Base-by-base conservation (phyloP, 495 filamentous ascomycete species). In the Xylaria scruposa region DNA sequence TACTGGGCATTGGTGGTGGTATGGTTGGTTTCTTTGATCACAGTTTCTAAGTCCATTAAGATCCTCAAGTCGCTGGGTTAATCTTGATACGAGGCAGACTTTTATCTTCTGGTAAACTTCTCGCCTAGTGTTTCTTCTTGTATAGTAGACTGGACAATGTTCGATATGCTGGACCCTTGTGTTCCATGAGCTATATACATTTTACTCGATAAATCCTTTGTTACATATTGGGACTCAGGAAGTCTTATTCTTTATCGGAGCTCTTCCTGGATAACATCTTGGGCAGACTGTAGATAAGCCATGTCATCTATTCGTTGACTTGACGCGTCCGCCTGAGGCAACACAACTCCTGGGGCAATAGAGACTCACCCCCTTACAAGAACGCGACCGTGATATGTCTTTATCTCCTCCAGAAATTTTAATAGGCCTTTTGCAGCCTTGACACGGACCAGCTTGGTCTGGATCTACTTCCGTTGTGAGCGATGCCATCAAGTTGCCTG, bases 161-260 rank as follows among this genome's bases (percentile, higher is more conserved):
- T 44, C 36, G 60, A 63, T 24, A 63, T 38, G 33, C 60, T 36
- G 44, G 19, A 63, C 13, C 10, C 60, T n/a, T 63, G 12, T 63
- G 44, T 7, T 63, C 60, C 36, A 36, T 63, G 29, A 58, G 33
- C 29, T 5, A 29, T 36, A 10, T 59, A 5, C 54, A 59, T 15
- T 17, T 19, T 36, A 59, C 33, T 8, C 17, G 17, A 31, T n/a
- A 59, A 9, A 36, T 59, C 54, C 4, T 36, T 59, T 7, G 36
- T 63, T 9, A 63, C 40, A 10, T 63, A 36, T 63, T 63, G 60
- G 17, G 44, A 44, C 13, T 29, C 36, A 38, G 60, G 60, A 42
- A 63, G 60, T 63, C 60, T 36, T 3, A 63, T 59, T 36, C 15
- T 36, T 2, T 15, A 26, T 44, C 36, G 60, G 36, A 21, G 36